Conservation (phyloP, 257 asterid genomes). For the Echium plantagineum region DNA sequence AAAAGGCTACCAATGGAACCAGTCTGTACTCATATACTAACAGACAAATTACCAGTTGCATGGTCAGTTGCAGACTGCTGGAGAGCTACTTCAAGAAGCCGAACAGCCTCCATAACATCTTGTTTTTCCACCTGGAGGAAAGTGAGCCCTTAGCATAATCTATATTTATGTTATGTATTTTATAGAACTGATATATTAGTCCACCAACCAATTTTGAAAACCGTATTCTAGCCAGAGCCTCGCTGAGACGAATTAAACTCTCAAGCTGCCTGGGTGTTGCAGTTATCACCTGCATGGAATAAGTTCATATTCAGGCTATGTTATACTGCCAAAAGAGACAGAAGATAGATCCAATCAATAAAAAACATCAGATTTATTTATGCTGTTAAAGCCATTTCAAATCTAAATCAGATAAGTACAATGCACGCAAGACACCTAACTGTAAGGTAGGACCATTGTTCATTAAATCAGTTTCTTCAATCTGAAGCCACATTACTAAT, state of each 20-base stretch:
- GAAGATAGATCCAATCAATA: background rate
- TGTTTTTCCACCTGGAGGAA: slow-evolving; percentile 55
- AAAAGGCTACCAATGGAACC: background rate
- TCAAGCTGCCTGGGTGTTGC: slow-evolving; percentile 98
- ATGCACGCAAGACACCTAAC: background rate
- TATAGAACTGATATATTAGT: slow-evolving; percentile 12
- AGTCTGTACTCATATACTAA: background rate
- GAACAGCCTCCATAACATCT: slow-evolving; percentile 84
- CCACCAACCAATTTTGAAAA: slow-evolving; percentile 79
- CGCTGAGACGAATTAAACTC: slow-evolving; percentile 92
- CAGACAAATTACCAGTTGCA: slow-evolving; percentile 55
- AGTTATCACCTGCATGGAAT: slow-evolving; percentile 63
- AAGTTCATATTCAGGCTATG: background rate
- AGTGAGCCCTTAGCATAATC: slow-evolving; percentile 4
- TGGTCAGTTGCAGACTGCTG: slow-evolving; percentile 99
- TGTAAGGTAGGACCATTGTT: background rate
- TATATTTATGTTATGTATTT: slow-evolving; percentile 1
- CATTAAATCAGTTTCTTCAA: background rate
- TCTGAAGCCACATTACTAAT: background rate
- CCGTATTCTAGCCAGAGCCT: slow-evolving; percentile 92
- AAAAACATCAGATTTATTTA: background rate
- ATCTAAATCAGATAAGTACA: background rate
- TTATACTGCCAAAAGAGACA: slow-evolving; percentile 7
- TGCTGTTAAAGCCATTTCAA: too few relatives aligned
- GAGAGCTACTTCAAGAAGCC: slow-evolving; percentile 95